Conservation (phyloP, 768 basidiomycete genomes). For the Termitomyces titanicus region DNA sequence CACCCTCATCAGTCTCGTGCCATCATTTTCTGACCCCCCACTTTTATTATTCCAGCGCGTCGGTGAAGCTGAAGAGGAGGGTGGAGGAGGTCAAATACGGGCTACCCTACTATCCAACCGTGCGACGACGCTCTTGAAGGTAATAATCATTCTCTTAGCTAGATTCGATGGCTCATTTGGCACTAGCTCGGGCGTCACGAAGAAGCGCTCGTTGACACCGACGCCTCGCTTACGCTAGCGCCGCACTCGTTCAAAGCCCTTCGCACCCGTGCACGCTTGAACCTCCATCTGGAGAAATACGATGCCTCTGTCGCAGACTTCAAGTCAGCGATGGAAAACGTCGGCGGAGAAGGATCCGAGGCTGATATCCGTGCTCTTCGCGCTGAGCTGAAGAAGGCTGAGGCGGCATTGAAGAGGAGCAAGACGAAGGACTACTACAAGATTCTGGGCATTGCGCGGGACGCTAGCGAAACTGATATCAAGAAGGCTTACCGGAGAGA, state of each 20-base stretch:
- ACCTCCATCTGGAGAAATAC: slow-evolving; percentile 70
- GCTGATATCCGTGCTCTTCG: slow-evolving; percentile 60
- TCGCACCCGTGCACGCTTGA: slow-evolving; percentile 79
- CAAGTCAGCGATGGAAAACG: slow-evolving; percentile 74
- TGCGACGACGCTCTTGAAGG: slow-evolving; percentile 79
- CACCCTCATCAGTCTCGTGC: not conserved
- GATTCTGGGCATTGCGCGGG: slow-evolving; percentile 61
- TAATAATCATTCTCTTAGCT: slow-evolving; percentile 17
- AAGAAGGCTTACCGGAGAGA: slow-evolving; percentile 91
- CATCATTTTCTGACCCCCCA: not conserved
- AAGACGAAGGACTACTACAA: slow-evolving; percentile 92
- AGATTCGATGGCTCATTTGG: slow-evolving; percentile 8
- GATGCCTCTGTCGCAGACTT: slow-evolving; percentile 74
- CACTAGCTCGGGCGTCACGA: slow-evolving; percentile 57
- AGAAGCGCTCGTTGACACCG: slow-evolving; percentile 70
- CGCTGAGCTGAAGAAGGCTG: slow-evolving; percentile 74
- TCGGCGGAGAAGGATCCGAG: slow-evolving; percentile 57
- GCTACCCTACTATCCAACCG: slow-evolving; percentile 81
- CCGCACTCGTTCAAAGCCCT: slow-evolving; percentile 80
- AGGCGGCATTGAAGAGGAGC: slow-evolving; percentile 77
- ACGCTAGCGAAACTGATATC: slow-evolving; percentile 68
- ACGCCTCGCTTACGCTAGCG: slow-evolving; percentile 58
- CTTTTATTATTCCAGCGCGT: slow-evolving; percentile 44
- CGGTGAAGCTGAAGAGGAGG: slow-evolving; percentile 66
- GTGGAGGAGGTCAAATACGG: slow-evolving; percentile 75